Evolutionary conservation across 2,329 filamentous ascomycete species (phyloP).

Genomic region (Claviceps humidiphila): DNA sequence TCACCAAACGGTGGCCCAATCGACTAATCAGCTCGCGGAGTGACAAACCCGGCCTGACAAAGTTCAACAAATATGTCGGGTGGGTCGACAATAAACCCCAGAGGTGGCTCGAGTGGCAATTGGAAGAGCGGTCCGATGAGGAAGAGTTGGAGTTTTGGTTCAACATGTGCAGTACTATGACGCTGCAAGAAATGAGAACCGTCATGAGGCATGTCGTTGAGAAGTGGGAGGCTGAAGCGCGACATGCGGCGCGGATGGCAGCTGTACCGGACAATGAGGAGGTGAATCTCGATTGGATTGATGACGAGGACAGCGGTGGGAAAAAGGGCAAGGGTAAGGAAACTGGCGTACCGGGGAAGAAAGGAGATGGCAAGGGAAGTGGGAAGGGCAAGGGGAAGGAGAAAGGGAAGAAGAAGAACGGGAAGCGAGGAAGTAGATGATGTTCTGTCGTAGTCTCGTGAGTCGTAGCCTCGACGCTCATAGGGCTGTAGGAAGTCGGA

Average conservation of each 20-base stretch:
- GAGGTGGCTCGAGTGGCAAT: constrained; percentile 17
- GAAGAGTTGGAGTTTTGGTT: background rate
- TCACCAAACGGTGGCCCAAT: constrained; percentile 13
- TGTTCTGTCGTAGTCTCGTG: too few species aligned
- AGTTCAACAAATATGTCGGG: constrained; percentile 12
- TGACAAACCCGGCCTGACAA: constrained; percentile 4
- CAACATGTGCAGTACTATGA: background rate
- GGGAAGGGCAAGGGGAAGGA: too few species aligned
- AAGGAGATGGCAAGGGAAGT: background rate
- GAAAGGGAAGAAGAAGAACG: too few species aligned
- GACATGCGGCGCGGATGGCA: background rate
- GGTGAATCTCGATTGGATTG: background rate
- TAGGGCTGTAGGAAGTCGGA: too few species aligned
- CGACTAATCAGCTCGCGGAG: constrained; percentile 8
- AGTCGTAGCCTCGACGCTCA: too few species aligned
- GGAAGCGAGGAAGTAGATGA: too few species aligned
- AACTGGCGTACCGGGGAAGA: background rate
- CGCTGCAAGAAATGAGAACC: background rate
- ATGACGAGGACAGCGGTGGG: background rate
- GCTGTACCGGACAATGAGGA: background rate
- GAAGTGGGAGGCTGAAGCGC: too few species aligned
- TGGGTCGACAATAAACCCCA: constrained; percentile 11
- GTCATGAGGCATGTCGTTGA: background rate
- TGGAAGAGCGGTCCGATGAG: background rate
- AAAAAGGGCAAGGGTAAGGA: background rate